phyloP scores from a whole-genome alignment of 805 yeast species.

The Saturnispora halmiae region DNA sequence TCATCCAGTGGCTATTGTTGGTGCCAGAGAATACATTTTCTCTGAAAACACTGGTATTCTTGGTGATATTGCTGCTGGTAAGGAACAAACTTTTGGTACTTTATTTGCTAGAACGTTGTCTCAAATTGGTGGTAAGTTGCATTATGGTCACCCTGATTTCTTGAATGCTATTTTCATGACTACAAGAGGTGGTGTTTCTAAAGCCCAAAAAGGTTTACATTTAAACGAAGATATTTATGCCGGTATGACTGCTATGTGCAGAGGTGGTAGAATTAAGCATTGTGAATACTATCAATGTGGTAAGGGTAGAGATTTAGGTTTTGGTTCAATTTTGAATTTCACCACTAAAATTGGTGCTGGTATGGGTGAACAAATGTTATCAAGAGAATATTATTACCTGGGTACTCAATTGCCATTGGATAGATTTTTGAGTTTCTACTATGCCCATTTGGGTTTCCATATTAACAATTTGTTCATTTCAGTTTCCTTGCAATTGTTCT shows the following conservation, averaged over 20 bases:
- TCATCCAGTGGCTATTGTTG: slow-evolving; percentile 75
- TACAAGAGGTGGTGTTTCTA: slow-evolving; percentile 82
- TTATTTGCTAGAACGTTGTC: slow-evolving; percentile 75
- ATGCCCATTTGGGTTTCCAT: slow-evolving; percentile 85
- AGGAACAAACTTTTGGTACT: slow-evolving; percentile 84
- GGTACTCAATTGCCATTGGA: slow-evolving; percentile 76
- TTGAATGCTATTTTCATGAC: slow-evolving; percentile 67
- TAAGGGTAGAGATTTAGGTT: slow-evolving; percentile 84
- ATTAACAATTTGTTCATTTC: slow-evolving; percentile 72
- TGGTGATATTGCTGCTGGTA: slow-evolving; percentile 88
- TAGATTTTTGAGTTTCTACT: slow-evolving; percentile 73
- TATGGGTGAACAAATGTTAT: slow-evolving; percentile 85
- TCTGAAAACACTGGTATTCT: slow-evolving; percentile 78
- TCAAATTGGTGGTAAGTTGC: slow-evolving; percentile 78
- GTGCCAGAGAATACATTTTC: slow-evolving; percentile 82
- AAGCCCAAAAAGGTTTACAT: slow-evolving; percentile 80
- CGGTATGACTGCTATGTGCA: slow-evolving; percentile 72
- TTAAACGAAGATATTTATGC: slow-evolving; percentile 84
- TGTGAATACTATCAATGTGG: slow-evolving; percentile 87
- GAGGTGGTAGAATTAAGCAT: slow-evolving; percentile 85
- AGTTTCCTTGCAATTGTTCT: slow-evolving; percentile 62
- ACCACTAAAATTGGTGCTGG: slow-evolving; percentile 88
- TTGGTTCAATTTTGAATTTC: slow-evolving; percentile 77
- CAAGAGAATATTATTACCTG: slow-evolving; percentile 73
- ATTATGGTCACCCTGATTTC: slow-evolving; percentile 87